Base-by-base conservation (phyloP, 208 protist species). In the Crithidia acanthocephali region DNA sequence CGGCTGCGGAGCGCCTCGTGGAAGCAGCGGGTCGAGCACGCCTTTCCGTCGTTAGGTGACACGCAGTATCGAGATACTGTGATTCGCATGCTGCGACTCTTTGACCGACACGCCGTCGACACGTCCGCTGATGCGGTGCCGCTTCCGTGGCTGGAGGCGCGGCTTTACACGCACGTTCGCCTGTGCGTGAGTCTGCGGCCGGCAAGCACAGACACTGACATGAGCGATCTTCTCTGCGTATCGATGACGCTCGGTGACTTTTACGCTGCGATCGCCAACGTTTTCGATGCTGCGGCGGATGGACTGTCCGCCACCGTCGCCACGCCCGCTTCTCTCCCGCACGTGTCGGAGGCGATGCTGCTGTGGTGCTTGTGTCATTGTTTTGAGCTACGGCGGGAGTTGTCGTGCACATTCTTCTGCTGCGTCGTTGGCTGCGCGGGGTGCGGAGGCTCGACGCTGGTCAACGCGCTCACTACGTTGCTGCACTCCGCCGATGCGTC, bases 291-390 rank as follows among this genome's bases (percentile, higher is more conserved):
- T 6, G 25, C 30, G 40, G 8, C 30, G 33, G 20, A 15, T 42
- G 33, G 37, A 2, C 33, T 18, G 10, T 27, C 9, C 11, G 9
- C 47, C 9, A 8, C 58, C 13, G 15, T 42, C 18, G n/a, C 25
- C 5, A 27, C 60, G 35, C 35, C 69, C 10, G n/a, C n/a, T n/a
- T n/a, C n/a, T n/a, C 42, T 72, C 8, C 59, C 65, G 18, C 42
- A 42, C 18, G 47, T 66, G 27, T 32, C 45, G 4, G 80, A 84
- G 44, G 56, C 62, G 60, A 55, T 69, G 47, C 37, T 75, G 22
- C 47, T 90, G 23, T 87, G 81, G 85, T 66, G 71, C 20, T 32
- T 79, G 11, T 90, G 80, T 59, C 65, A 85, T 15, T 70, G 84
- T 47, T 81, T 85, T 45, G 74, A 90, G 62, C 73, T 90, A 50